phyloP scores from a whole-genome alignment of 2,329 filamentous ascomycete genomes.

The Aspergillus chevalieri region DNA sequence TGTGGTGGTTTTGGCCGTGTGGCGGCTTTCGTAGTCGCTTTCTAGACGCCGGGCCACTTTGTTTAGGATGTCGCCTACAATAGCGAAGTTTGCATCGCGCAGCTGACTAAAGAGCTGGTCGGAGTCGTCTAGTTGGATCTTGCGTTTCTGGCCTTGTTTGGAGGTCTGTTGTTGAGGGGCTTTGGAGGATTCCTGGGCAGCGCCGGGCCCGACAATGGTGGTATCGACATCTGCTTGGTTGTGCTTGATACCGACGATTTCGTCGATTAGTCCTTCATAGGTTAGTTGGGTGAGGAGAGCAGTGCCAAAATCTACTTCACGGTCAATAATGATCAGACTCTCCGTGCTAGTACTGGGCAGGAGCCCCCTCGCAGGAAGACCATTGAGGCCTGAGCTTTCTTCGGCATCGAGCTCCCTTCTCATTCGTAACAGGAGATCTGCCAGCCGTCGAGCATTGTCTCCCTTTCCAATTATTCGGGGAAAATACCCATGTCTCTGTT shows the following conservation, averaged over 20 bases:
- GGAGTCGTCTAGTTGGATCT: constrained; percentile 79
- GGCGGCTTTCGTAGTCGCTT: constrained; percentile 80
- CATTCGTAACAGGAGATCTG: constrained; percentile 84
- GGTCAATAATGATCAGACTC: constrained; percentile 88
- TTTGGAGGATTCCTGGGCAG: constrained; percentile 51
- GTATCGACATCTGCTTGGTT: constrained; percentile 92
- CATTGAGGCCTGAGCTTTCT: constrained; percentile 55
- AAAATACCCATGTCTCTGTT: constrained; percentile 86
- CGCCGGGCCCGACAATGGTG: constrained; percentile 70
- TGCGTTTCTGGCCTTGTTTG: constrained; percentile 69
- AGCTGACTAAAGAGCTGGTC: constrained; percentile 85
- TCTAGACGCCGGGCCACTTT: constrained; percentile 82
- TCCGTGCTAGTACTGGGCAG: constrained; percentile 84
- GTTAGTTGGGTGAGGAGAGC: constrained; percentile 89
- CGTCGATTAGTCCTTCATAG: constrained; percentile 92
- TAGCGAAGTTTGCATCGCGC: constrained; percentile 88
- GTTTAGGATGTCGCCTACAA: constrained; percentile 82
- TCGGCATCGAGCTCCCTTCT: constrained; percentile 84
- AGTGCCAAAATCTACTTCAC: constrained; percentile 89
- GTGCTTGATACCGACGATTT: constrained; percentile 83
- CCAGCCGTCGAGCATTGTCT: constrained; percentile 82
- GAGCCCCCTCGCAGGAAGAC: constrained; percentile 55
- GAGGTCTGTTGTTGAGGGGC: constrained; percentile 40
- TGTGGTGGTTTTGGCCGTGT: constrained; percentile 77
- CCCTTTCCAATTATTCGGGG: constrained; percentile 93